Conservation (phyloP, 805 yeast species). For the Candida schatavii region DNA sequence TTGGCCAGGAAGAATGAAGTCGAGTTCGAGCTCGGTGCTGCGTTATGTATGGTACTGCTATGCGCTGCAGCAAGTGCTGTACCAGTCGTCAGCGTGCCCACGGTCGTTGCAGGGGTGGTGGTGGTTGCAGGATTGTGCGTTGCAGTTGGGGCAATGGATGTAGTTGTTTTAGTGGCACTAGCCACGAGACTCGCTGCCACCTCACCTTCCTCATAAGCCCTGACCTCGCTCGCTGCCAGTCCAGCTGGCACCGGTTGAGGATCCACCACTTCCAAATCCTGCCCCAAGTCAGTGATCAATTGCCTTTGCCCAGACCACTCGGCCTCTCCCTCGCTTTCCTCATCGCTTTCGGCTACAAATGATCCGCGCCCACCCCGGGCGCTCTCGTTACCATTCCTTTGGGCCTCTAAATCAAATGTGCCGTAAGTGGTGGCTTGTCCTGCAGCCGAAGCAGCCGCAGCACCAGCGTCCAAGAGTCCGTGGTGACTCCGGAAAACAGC, state of each 20-base stretch:
- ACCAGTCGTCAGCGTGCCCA: background rate
- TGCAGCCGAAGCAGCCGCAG: slow-evolving; percentile 7
- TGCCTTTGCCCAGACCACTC: background rate
- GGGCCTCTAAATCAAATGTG: slow-evolving; percentile 4
- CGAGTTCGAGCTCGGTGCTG: slow-evolving; percentile 2
- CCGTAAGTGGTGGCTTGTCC: slow-evolving; percentile 18
- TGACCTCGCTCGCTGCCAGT: background rate
- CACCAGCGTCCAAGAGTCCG: slow-evolving; percentile 12
- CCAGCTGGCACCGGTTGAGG: slow-evolving; percentile 5
- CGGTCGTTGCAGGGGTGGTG: background rate
- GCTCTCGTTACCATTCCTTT: background rate
- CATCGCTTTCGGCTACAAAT: background rate
- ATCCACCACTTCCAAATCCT: background rate
- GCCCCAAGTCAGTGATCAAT: background rate
- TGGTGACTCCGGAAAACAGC: slow-evolving; percentile 11
- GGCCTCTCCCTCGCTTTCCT: slow-evolving; percentile 3
- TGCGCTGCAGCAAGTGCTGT: slow-evolving; percentile 1
- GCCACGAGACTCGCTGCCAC: background rate
- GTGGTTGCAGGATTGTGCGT: background rate
- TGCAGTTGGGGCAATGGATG: background rate
- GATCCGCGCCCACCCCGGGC: no score
- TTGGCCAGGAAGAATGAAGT: slow-evolving; percentile 15
- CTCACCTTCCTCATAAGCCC: background rate
- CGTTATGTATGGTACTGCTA: no score
- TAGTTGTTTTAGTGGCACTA: background rate